These are phyloP conservation scores for Dactylellina parvicollis DNA, from an alignment of 2,329 filamentous ascomycete genomes.

Conservation along the genomic window DNA sequence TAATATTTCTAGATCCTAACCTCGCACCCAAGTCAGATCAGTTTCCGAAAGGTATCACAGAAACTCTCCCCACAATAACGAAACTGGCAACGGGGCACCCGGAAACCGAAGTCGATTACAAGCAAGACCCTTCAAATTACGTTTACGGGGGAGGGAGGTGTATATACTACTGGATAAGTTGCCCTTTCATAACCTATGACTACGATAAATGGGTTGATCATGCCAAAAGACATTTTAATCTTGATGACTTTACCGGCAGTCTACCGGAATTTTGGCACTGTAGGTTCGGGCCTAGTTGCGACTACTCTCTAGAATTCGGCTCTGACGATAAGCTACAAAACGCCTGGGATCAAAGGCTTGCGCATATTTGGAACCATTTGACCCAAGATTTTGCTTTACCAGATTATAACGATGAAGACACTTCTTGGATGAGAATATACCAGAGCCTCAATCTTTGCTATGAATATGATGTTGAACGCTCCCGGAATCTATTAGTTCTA, in stretches of 20 bases:
- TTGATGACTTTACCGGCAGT: no score
- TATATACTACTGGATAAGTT: not conserved
- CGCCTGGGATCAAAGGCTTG: not conserved
- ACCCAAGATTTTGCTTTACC: not conserved
- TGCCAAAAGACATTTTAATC: conserved; percentile 15
- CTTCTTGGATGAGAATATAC: not conserved
- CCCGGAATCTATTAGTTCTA: not conserved
- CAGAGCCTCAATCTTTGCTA: not conserved
- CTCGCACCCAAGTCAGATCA: no score
- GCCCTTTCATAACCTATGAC: not conserved
- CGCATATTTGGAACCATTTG: conserved; percentile 12
- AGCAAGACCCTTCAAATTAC: not conserved
- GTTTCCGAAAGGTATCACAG: no score
- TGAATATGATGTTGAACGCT: not conserved
- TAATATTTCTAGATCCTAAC: no score
- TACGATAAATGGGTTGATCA: not conserved
- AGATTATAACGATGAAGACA: not conserved
- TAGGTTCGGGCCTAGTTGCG: not conserved
- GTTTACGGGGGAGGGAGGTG: not conserved
- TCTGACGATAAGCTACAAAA: not conserved
- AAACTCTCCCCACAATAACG: no score
- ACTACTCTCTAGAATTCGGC: not conserved
- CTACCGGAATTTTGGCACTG: no score
- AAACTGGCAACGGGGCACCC: no score
- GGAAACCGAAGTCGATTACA: no score